These are phyloP conservation scores for Camellia sinensis DNA, from an alignment of 148 eudicot genomes.

Conservation along the genomic window DNA sequence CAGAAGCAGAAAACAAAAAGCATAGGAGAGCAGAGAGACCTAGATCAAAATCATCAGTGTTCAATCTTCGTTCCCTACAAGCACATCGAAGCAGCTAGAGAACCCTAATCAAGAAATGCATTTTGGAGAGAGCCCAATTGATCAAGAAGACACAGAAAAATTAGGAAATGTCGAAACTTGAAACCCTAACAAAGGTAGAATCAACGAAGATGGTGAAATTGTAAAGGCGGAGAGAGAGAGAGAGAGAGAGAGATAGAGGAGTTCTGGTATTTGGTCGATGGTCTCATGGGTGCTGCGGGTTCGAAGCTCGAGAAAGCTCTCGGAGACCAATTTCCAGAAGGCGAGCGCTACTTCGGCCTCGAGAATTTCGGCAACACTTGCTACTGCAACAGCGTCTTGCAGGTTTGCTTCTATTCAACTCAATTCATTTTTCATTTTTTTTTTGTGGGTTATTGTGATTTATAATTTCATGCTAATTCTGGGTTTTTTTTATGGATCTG, in stretches of 20 bases:
- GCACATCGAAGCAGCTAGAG: too few species aligned
- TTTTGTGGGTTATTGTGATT: background rate
- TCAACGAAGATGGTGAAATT: background rate
- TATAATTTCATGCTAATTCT: background rate
- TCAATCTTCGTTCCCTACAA: too few species aligned
- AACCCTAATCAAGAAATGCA: too few species aligned
- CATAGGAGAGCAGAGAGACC: too few species aligned
- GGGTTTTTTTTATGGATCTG: too few species aligned
- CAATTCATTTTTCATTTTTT: background rate
- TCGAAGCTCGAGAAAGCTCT: conserved; percentile 87
- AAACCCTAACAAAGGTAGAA: conserved; percentile 7
- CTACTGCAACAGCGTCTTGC: conserved; percentile 83
- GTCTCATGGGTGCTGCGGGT: conserved; percentile 80
- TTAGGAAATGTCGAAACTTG: background rate
- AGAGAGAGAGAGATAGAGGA: conserved; percentile 31
- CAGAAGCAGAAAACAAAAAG: too few species aligned
- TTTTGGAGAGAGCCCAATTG: too few species aligned
- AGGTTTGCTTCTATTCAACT: conserved; percentile 41
- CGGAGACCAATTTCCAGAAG: conserved; percentile 88
- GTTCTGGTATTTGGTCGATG: conserved; percentile 44
- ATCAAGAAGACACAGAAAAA: background rate
- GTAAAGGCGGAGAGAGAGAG: background rate
- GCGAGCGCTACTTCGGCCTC: conserved; percentile 83
- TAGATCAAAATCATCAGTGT: too few species aligned
- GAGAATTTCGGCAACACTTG: conserved; percentile 88